Evolutionary conservation across 176 grass and related monocot species (phyloP).

Genomic region (Triticum urartu): DNA sequence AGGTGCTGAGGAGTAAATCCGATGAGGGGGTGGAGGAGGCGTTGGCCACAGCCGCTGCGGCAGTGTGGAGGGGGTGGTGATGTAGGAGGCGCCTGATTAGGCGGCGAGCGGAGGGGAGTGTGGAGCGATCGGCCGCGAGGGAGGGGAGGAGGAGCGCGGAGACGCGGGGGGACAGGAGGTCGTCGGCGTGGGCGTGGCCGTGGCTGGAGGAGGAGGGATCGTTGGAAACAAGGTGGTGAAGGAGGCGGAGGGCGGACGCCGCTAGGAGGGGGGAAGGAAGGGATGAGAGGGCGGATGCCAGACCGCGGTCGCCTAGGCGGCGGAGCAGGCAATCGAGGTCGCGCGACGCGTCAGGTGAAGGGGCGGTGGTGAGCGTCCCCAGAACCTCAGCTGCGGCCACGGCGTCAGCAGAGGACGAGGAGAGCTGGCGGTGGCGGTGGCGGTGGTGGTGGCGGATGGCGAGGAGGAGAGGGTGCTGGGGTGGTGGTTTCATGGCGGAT

Average conservation of each 20-base stretch:
- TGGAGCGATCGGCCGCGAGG: conserved; percentile 41
- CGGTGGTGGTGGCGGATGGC: background rate
- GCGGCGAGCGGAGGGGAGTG: conserved; percentile 41
- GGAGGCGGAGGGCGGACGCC: conserved; percentile 16
- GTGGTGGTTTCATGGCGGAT: conserved; percentile 62
- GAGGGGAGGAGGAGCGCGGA: conserved; percentile 54
- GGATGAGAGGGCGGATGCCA: conserved; percentile 38
- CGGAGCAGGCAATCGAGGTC: conserved; percentile 30
- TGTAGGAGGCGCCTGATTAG: conserved; percentile 41
- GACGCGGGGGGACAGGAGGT: conserved; percentile 51
- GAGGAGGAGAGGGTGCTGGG: background rate
- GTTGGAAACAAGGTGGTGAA: conserved; percentile 38
- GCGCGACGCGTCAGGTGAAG: conserved; percentile 8
- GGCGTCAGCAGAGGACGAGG: conserved; percentile 13
- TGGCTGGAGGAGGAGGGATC: conserved; percentile 21
- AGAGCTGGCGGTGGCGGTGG: background rate
- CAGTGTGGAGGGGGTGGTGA: conserved; percentile 32
- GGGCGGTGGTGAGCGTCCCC: conserved; percentile 20
- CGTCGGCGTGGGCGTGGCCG: background rate
- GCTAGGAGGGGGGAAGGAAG: conserved; percentile 35
- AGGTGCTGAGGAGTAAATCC: conserved; percentile 54
- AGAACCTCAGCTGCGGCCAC: background rate
- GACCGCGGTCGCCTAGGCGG: conserved; percentile 41
- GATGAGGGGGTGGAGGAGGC: conserved; percentile 28
- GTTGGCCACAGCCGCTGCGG: conserved; percentile 38